Percentiles rank a stretch among this genome's conserved stretches.
Evolutionary conservation across 2,329 filamentous ascomycete species (phyloP).

Genomic region (Clarireedia homoeocarpa): DNA sequence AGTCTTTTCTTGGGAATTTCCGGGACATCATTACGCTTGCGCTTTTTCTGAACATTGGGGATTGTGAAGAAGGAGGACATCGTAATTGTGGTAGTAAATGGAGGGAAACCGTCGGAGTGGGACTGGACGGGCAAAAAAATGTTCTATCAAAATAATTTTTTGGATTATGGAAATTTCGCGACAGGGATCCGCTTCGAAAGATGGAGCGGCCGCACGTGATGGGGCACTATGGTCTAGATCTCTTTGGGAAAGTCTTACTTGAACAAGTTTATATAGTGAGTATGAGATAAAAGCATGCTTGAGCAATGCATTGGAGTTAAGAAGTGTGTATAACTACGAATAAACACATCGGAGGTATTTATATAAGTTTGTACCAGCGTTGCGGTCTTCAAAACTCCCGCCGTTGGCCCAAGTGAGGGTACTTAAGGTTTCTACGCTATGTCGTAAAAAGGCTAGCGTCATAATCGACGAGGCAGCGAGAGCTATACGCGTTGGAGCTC

Average conservation of each 20-base stretch:
- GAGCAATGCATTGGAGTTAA: no score
- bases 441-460: constrained; percentile 9
- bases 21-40: constrained; percentile 59
- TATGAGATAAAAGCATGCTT: no score
- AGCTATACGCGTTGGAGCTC: constrained; percentile 25
- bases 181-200: constrained; percentile 2
- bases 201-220: not conserved
- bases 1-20: constrained; percentile 53
- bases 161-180: constrained; percentile 13
- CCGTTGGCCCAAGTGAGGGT: not conserved
- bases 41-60: constrained; percentile 80
- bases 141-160: constrained; percentile 10
- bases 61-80: constrained; percentile 98
- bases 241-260: no score
- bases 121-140: constrained; percentile 4
- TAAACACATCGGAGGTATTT: no score
- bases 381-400: no score
- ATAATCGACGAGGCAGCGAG: constrained; percentile 22
- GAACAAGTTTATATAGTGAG: no score
- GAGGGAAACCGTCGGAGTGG: not conserved
- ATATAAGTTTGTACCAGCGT: no score
- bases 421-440: constrained; percentile 2
- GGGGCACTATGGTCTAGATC: not conserved
- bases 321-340: no score
- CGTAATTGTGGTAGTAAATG: constrained; percentile 1